A percentile compares a stretch with the other conserved stretches of the same genome.
Evolutionary conservation across 2,329 filamentous ascomycete species (phyloP).

Genomic region (Ceratocystiopsis sp.): DNA sequence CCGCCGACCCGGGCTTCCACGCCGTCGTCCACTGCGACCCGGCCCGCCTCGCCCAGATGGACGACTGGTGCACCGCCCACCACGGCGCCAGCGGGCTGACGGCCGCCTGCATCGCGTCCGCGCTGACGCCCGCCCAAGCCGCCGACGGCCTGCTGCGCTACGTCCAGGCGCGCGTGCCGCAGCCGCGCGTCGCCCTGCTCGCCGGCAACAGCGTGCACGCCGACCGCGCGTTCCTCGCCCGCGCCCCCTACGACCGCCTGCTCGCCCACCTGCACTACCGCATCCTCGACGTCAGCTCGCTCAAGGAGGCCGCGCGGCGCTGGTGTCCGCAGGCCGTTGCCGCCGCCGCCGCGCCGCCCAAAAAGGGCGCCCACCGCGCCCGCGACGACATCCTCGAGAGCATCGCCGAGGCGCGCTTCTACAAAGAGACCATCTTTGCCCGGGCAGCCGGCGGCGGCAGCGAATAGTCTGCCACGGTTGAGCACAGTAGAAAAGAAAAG

Average conservation of each 20-base stretch:
- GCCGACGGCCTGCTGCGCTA: constrained; percentile 60
- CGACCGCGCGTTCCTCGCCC: constrained; percentile 65
- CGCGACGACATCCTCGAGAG: constrained; percentile 86
- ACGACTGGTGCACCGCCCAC: constrained; percentile 71
- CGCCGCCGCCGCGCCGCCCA: constrained; percentile 30
- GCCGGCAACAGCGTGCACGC: constrained; percentile 91
- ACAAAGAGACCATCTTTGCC: constrained; percentile 33
- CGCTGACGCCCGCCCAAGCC: constrained; percentile 53
- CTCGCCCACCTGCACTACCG: constrained; percentile 72
- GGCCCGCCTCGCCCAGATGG: constrained; percentile 59
- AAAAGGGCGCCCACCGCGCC: constrained; percentile 69
- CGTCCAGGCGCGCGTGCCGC: constrained; percentile 54
- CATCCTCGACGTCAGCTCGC: constrained; percentile 75
- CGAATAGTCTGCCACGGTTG: too few species aligned
- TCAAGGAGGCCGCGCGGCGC: constrained; percentile 77
- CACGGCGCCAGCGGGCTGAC: constrained; percentile 74
- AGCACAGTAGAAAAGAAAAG: too few species aligned
- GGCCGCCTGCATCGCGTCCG: constrained; percentile 54
- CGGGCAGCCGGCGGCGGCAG: too few species aligned
- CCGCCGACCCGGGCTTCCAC: constrained; percentile 67
- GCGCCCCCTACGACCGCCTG: constrained; percentile 56
- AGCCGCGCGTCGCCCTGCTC: constrained; percentile 50
- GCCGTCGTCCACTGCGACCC: constrained; percentile 58
- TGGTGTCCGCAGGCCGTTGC: constrained; percentile 49
- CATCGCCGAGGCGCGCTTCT: constrained; percentile 79